Percentiles rank a stretch among this genome's conserved stretches.
Conservation (phyloP, 108 stramenopile species). For the Tribonema minus region DNA sequence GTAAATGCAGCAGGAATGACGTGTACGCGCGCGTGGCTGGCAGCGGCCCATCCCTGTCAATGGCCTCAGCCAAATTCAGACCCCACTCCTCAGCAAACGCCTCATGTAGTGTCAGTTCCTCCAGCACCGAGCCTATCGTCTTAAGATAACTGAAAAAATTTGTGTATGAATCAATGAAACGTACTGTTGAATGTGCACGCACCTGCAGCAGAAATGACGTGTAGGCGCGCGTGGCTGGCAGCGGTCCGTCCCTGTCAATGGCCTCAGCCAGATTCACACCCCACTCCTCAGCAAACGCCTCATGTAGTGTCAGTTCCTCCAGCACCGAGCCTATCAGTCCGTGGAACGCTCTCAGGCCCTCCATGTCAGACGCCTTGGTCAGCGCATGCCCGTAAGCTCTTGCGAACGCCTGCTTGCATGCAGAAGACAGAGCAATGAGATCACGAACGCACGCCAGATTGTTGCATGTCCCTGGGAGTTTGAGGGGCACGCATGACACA, state of each 20-base stretch:
- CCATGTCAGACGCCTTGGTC: constrained; percentile 9
- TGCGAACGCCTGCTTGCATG: not conserved
- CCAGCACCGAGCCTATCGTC: too few species aligned
- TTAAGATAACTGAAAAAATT: too few species aligned
- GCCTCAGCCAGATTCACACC: constrained; percentile 10
- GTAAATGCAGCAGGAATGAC: not conserved
- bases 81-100: constrained; percentile 32
- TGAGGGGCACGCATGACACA: not conserved
- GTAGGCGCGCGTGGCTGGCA: not conserved
- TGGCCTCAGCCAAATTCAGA: not conserved
- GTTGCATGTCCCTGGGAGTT: too few species aligned
- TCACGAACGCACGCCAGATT: not conserved
- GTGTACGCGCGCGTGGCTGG: not conserved
- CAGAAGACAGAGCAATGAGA: not conserved
- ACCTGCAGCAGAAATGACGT: not conserved
- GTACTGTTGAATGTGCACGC: not conserved
- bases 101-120: constrained; percentile 28
- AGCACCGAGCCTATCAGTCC: constrained; percentile 32
- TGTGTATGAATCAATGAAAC: not conserved
- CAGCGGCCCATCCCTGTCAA: not conserved
- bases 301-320: constrained; percentile 32
- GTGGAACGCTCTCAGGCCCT: constrained; percentile 18
- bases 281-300: constrained; percentile 22
- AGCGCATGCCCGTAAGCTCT: constrained; percentile 19
- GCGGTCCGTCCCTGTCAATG: not conserved